Conservation (phyloP, 1,284 basidiomycete species). For the Coniferiporia weirii region DNA sequence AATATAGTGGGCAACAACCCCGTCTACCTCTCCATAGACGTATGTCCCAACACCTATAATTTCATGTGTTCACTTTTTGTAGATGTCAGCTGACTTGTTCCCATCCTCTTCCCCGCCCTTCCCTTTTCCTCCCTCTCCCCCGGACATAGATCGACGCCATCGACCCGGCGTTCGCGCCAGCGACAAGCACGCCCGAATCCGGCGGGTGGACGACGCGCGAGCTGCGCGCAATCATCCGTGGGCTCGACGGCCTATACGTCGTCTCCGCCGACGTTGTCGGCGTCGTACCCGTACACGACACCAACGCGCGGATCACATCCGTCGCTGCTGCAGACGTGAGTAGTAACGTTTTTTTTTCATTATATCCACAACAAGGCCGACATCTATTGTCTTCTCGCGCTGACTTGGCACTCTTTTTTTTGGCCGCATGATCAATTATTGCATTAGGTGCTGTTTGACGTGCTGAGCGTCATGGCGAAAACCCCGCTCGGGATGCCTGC, state of each 20-base stretch:
- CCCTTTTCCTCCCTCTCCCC: neutral
- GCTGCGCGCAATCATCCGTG: constrained; percentile 66
- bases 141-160: constrained; percentile 57
- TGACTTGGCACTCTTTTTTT: neutral
- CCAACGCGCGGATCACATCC: constrained; percentile 74
- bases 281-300: constrained; percentile 77
- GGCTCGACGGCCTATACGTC: constrained; percentile 66
- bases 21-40: constrained; percentile 73
- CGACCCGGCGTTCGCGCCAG: constrained; percentile 76
- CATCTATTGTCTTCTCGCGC: too few relatives aligned
- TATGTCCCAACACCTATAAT: constrained; percentile 27
- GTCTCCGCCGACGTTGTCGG: constrained; percentile 80
- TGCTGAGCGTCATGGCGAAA: constrained; percentile 71
- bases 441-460: constrained; percentile 61
- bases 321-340: constrained; percentile 77
- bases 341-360: constrained; percentile 8
- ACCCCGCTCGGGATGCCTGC: constrained; percentile 28
- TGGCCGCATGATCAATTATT: neutral
- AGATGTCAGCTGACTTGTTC: neutral
- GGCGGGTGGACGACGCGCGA: constrained; percentile 76
- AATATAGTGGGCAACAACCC: constrained; percentile 61
- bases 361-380: too few relatives aligned
- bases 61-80: too few relatives aligned
- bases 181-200: constrained; percentile 68
- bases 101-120: neutral